phyloP scores from a whole-genome alignment of 2,329 filamentous ascomycete species.

The Sclerotinia nivalis region DNA sequence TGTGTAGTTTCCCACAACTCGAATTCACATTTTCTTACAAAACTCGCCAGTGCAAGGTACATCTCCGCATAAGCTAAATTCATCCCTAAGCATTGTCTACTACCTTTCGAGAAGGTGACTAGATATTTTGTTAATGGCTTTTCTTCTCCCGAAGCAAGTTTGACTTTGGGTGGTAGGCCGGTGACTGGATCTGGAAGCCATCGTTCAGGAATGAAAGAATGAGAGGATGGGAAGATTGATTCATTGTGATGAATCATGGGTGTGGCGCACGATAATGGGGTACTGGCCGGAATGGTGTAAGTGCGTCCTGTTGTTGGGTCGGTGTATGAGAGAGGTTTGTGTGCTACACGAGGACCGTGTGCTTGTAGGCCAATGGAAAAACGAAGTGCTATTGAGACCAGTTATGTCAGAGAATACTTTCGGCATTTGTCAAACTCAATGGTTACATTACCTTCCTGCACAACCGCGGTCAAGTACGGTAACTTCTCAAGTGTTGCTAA shows the following conservation, averaged over 20 bases:
- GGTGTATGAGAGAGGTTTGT: conserved; percentile 27
- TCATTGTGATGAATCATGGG: conserved; percentile 46
- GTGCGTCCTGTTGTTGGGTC: conserved; percentile 26
- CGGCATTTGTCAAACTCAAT: not conserved
- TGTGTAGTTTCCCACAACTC: conserved; percentile 14
- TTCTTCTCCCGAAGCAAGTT: conserved; percentile 1
- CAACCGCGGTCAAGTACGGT: conserved; percentile 40
- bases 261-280: conserved; percentile 45
- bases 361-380: conserved; percentile 40
- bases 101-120: conserved; percentile 48
- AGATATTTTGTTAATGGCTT: conserved; percentile 38
- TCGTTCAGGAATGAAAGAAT: conserved; percentile 46
- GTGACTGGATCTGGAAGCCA: conserved; percentile 42
- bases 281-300: conserved; percentile 38
- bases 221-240: conserved; percentile 43
- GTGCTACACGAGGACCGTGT: conserved; percentile 37
- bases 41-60: conserved; percentile 19
- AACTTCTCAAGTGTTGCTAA: conserved; percentile 35
- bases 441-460: conserved; percentile 39
- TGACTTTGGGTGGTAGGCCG: conserved; percentile 10
- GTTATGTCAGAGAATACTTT: not conserved
- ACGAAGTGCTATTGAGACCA: conserved; percentile 33
- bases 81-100: conserved; percentile 47
- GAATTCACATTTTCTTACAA: conserved; percentile 16
- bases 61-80: conserved; percentile 28